phyloP scores from a whole-genome alignment of 495 filamentous ascomycete species.

The Aspergillus affinis region DNA sequence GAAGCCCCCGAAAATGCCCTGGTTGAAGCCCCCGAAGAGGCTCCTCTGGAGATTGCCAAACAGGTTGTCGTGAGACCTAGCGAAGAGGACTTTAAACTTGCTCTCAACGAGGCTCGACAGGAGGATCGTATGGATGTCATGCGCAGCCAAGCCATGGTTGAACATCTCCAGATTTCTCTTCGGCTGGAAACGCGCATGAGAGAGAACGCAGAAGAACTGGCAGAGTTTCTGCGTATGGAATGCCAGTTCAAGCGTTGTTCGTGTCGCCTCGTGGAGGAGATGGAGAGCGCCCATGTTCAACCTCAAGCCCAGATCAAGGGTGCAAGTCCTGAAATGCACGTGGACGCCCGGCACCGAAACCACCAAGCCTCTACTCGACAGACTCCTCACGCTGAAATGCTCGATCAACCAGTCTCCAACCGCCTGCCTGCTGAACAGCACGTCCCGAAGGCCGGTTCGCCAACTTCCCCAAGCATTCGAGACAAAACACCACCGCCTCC shows the following conservation, averaged over 20 bases:
- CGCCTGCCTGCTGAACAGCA: background rate
- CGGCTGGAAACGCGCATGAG: constrained; percentile 64
- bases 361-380: background rate
- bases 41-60: background rate
- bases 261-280: constrained; percentile 55
- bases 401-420: background rate
- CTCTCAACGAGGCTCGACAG: background rate
- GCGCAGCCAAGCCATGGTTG: constrained; percentile 42
- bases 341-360: background rate
- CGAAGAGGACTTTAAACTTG: background rate
- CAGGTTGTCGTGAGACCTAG: background rate
- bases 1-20: background rate
- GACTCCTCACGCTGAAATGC: background rate
- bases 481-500: background rate
- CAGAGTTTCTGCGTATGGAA: constrained; percentile 81
- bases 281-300: constrained; percentile 24
- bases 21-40: background rate
- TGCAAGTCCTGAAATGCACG: background rate
- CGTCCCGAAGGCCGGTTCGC: background rate
- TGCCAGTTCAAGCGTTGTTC: constrained; percentile 73
- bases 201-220: constrained; percentile 64
- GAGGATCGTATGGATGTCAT: background rate
- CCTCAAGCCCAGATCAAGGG: background rate
- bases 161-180: constrained; percentile 61
- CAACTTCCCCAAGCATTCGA: background rate